A percentile compares a stretch with the other conserved stretches of the same genome.
These are phyloP conservation scores for Backusella sp. DNA, from an alignment of 192 early-diverging fungal species.

Conservation along the genomic window DNA sequence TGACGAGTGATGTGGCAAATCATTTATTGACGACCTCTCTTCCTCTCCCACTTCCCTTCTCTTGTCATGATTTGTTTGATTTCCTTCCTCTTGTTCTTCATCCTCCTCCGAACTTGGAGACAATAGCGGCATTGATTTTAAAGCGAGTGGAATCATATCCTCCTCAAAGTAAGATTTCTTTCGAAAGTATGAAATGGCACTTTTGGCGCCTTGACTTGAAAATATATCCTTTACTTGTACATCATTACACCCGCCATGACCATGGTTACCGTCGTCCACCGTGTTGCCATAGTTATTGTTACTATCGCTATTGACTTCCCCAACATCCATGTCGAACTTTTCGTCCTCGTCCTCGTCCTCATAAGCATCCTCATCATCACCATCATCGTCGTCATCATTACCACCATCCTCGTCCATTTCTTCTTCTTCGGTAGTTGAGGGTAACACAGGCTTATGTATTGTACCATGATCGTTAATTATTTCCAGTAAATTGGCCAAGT, in stretches of 20 bases:
- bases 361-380: not conserved
- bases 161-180: conserved; percentile 15
- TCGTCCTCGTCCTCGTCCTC: not conserved
- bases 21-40: not conserved
- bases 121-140: conserved; percentile 1
- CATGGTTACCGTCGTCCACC: not conserved
- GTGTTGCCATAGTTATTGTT: not conserved
- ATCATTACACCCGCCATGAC: not conserved
- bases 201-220: conserved; percentile 13
- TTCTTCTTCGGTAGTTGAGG: conserved; percentile 12
- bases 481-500: conserved; percentile 45
- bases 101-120: not conserved
- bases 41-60: not conserved
- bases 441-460: conserved; percentile 12
- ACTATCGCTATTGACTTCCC: not conserved
- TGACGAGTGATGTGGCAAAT: not conserved
- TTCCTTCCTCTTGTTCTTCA: not conserved
- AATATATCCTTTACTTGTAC: conserved; percentile 15
- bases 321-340: not conserved
- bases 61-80: not conserved
- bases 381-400: not conserved
- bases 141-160: conserved; percentile 11
- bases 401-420: not conserved
- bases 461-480: conserved; percentile 11
- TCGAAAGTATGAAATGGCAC: conserved; percentile 14